Evolutionary conservation across 2,329 filamentous ascomycete species (phyloP), one percentile per base, ranked within the genome.

Genomic region (Atkinsonella hypoxylon): DNA sequence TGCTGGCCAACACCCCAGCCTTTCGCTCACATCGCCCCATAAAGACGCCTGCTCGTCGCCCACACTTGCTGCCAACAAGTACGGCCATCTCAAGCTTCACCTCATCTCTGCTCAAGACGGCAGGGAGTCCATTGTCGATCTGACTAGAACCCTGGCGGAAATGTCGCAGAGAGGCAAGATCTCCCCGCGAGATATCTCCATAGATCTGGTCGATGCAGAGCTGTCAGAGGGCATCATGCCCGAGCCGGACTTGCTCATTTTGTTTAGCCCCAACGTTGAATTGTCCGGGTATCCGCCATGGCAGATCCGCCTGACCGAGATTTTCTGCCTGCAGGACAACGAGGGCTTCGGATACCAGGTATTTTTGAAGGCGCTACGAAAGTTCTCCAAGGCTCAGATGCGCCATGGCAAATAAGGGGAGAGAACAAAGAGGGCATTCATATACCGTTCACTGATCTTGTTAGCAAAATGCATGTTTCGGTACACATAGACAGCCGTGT

Each of bases 231-330:
- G 77, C 48, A 82, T 95, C 54, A 93, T 94, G 77, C 76, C 79
- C 10, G 91, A 98, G 68, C 93, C 93, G 2, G 90, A 97, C 64
- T 73, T 98, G 13, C 72, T 98, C 52, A 79, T 98, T 50, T 71
- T 95, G 9, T 98, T 98, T 65, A 82, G 85, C 1, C 87, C 90
- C 4, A 81, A 82, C 47, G 81, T 97, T 49, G 83, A 89, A 64
- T 70, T 98, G 43, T 83, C 89, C 49, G 89, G 93, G 10, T 98
- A 97, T 64, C 93, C 93, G 10, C 93, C 93, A 1, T 98, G 93
- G 93, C 93, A 96, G 69, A 79, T 97, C 54, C 80, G 93, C 42
- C 71, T 98, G 62, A 96, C 90, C 0, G 93, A 98, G 73, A 96
- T 98, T 52, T 96, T 90, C 65, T 80, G 82, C 60, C 72, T 87